Evolutionary conservation across 2,329 filamentous ascomycete genomes (phyloP), one percentile per base, ranked within the genome.

Genomic region (Fusarium zealandicum): DNA sequence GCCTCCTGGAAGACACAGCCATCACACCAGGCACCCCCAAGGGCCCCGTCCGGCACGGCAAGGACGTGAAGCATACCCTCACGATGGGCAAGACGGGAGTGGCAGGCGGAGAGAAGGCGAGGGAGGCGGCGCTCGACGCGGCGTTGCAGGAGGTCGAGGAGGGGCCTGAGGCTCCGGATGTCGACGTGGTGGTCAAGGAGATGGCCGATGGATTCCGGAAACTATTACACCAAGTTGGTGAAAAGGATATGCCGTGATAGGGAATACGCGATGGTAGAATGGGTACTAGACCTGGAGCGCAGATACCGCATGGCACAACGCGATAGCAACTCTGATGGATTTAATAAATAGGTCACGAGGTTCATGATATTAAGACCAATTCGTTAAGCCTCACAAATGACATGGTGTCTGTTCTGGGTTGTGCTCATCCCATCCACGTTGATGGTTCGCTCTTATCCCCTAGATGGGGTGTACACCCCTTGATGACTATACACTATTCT

Each of bases 1-100:
- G 82, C 1, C 76, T 92, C 6, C 76, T 93, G 3, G 87, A 92
- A 68, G 76, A 80, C n/a, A 90, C 90, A 0, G 71, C 80, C 38
- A 86, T 93, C 56, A 89, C 88, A 1, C 88, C 90, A 0, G 79
- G 75, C 0, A 77, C 74, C 1, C 70, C 77, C 0, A 68, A 73
- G 1, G 87, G 87, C 0, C 75, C 77, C 1, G 71, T 87, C 0
- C 78, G 88, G 0, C 69, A 59, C 7, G 84, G 84, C 12, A 78
- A 73, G 28, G 82, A 85, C 14, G 80, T 84, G 22, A 81, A 76
- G 67, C 71, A 73, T 33, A 57, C 68, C 18, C 70, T 73, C 33
- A 73, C 74, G 6, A 72, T 73, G 66, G 79, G 79, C 5, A 82
- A 80, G 66, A 73, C 72, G 1, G 75, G 73, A 5, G 69, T 74